Base-by-base conservation (phyloP, 805 yeast species). In the Candida fluviatilis region DNA sequence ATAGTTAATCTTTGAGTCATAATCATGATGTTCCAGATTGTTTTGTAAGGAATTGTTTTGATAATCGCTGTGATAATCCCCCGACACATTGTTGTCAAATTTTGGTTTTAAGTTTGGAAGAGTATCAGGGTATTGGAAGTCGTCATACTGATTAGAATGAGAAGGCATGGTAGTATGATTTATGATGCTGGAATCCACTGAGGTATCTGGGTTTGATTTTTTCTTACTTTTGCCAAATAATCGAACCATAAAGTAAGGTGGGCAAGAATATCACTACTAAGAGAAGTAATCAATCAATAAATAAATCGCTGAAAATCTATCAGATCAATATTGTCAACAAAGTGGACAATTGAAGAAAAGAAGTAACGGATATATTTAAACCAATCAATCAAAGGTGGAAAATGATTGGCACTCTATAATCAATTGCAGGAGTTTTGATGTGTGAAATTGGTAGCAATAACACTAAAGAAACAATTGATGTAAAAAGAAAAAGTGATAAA, bases 171-270 rank as follows among this genome's bases (percentile, higher is more conserved):
- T 13, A 13, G 29, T 8, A 10, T 26, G 29, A 26, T 26, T 13
- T 8, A 26, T 26, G 29, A 5, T 26, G 5, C 6, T 23, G 4
- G 35, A 23, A 33, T 33, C 24, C 10, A 33, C 17, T n/a, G 35
- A 33, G 13, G 27, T 19, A 19, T 33, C 18, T 10, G 35, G 24
- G 16, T 33, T 23, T 14, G 28, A 13, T 33, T 33, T 33, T 33
- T 33, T 31, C 11, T 31, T 33, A 12, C 14, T 12, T 33, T 33
- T 33, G 7, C 34, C 25, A 33, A 33, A 33, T 33, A 33, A 33
- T 12, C 35, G 35, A 33, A 14, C 28, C 35, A 33, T 33, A 18
- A 31, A 18, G 12, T 21, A 31, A 17, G 15, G 7, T 21, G 24
- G 24, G 10, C 6, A 21, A 21, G 24, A 21, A 21, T 21, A 21